Conservation (phyloP, 345 rosid genomes). For the Firmiana major region DNA sequence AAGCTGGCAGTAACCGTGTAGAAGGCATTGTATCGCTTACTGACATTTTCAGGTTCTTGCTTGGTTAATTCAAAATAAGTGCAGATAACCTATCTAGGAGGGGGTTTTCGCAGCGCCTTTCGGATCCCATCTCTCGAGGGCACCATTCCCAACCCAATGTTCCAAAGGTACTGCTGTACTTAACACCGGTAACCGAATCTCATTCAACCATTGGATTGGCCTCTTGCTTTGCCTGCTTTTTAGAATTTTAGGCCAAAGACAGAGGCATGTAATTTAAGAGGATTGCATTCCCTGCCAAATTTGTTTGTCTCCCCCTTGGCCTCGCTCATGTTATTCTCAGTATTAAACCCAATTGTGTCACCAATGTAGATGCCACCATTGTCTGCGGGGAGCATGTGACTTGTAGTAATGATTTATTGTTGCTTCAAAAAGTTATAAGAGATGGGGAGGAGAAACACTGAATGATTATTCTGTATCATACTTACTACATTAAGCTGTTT, state of each 20-base stretch:
- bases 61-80: conserved; percentile 33
- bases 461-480: conserved; percentile 15
- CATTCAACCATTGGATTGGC: conserved; percentile 26
- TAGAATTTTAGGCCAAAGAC: conserved; percentile 35
- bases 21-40: conserved; percentile 65
- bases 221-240: conserved; percentile 36
- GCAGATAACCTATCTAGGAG: conserved; percentile 11
- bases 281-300: conserved; percentile 15
- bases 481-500: conserved; percentile 17
- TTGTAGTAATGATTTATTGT: conserved; percentile 25
- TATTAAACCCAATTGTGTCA: conserved; percentile 8
- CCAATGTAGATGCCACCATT: conserved; percentile 24
- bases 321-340: background rate
- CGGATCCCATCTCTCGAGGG: conserved; percentile 10
- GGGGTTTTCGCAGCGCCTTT: conserved; percentile 16
- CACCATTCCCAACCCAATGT: conserved; percentile 18
- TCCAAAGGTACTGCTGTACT: conserved; percentile 6
- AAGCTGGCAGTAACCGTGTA: conserved; percentile 79
- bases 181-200: conserved; percentile 11
- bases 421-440: conserved; percentile 3
- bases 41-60: conserved; percentile 61
- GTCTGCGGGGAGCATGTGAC: conserved; percentile 21
- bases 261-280: conserved; percentile 35
- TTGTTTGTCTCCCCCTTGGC: conserved; percentile 23
- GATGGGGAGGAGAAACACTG: conserved; percentile 2